These are phyloP conservation scores for Mycogone perniciosa DNA, from an alignment of 2,329 filamentous ascomycete genomes.

Conservation along the genomic window DNA sequence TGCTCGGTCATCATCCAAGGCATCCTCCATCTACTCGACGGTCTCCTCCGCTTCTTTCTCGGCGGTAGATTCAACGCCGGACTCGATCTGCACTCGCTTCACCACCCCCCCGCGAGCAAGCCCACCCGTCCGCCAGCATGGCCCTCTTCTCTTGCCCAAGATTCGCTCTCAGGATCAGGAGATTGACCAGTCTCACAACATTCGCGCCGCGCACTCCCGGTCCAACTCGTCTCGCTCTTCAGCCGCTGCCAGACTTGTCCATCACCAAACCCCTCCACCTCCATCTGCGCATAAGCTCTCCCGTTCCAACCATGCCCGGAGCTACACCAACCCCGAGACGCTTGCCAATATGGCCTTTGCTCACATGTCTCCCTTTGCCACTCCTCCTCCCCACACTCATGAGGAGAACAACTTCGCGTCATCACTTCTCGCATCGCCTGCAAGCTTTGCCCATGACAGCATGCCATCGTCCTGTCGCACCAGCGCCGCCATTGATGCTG, in stretches of 20 bases:
- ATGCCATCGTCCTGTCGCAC: slow-evolving; percentile 43
- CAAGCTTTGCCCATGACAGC: slow-evolving; percentile 44
- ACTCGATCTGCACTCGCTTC: slow-evolving; percentile 60
- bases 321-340: slow-evolving; percentile 57
- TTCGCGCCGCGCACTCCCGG: slow-evolving; percentile 9
- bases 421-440: slow-evolving; percentile 61
- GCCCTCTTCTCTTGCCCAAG: slow-evolving; percentile 75
- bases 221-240: slow-evolving; percentile 8
- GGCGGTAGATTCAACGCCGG: slow-evolving; percentile 46
- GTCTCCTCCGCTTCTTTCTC: slow-evolving; percentile 41
- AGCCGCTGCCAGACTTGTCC: slow-evolving; percentile 6
- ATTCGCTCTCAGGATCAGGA: slow-evolving; percentile 80
- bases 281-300: slow-evolving; percentile 21
- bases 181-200: slow-evolving; percentile 41
- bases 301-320: slow-evolving; percentile 47
- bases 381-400: slow-evolving; percentile 8
- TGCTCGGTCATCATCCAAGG: slow-evolving; percentile 57
- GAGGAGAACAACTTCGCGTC: slow-evolving; percentile 24
- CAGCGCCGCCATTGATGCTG: slow-evolving; percentile 60
- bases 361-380: slow-evolving; percentile 33
- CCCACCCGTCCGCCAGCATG: slow-evolving; percentile 70
- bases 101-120: slow-evolving; percentile 60
- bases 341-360: slow-evolving; percentile 34
- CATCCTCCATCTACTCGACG: slow-evolving; percentile 55
- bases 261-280: slow-evolving; percentile 21